Conservation (phyloP, 1,139 yeast genomes). For the Candida sojae region DNA sequence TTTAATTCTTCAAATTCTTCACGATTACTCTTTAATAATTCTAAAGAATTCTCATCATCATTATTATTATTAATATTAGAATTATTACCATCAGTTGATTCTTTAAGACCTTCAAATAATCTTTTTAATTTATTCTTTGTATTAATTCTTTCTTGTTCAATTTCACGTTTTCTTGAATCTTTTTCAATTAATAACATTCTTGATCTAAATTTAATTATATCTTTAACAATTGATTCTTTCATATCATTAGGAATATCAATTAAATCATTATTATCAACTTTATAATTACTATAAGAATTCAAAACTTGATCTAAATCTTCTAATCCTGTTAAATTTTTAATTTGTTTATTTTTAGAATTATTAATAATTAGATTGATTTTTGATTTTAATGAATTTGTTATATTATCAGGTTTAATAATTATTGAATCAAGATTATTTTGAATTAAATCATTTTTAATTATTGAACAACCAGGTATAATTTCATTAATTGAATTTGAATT, state of each 20-base stretch:
- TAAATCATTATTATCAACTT: constrained; percentile 60
- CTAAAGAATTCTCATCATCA: neutral
- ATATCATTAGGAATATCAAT: constrained; percentile 63
- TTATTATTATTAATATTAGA: neutral
- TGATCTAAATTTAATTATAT: constrained; percentile 63
- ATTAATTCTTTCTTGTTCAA: constrained; percentile 51
- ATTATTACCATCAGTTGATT: constrained; percentile 21
- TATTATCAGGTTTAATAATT: constrained; percentile 1
- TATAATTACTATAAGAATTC: constrained; percentile 44
- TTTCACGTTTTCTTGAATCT: constrained; percentile 53
- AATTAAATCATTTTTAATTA: constrained; percentile 7
- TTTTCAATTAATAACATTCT: constrained; percentile 60
- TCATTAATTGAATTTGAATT: constrained; percentile 2
- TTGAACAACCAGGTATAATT: neutral
- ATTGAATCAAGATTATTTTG: neutral
- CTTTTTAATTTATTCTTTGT: constrained; percentile 53
- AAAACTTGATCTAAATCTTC: constrained; percentile 39
- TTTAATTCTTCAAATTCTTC: constrained; percentile 28
- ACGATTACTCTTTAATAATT: constrained; percentile 7
- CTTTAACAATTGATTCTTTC: constrained; percentile 57
- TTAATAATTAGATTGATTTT: constrained; percentile 19
- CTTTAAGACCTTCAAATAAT: constrained; percentile 50
- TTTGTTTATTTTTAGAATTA: constrained; percentile 19
- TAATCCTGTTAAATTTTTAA: constrained; percentile 23
- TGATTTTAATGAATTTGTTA: constrained; percentile 8